These are phyloP conservation scores for Caloboletus firmus DNA, from an alignment of 1,284 basidiomycete genomes.

Conservation along the genomic window DNA sequence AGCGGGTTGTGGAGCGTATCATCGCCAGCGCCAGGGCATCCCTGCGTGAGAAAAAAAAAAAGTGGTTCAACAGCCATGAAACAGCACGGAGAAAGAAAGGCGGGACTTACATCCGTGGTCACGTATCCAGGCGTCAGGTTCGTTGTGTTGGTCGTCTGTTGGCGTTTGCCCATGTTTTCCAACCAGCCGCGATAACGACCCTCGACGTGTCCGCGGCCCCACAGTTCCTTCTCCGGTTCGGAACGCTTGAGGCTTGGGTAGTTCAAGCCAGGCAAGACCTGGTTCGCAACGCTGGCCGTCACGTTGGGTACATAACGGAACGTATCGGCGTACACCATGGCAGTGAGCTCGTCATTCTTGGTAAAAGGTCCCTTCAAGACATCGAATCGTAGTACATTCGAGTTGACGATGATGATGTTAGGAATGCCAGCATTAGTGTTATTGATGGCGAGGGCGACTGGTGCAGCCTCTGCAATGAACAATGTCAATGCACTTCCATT, in stretches of 20 bases:
- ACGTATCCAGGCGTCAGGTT: conserved; percentile 71
- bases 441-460: conserved; percentile 57
- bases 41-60: conserved; percentile 33
- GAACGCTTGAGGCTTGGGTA: conserved; percentile 38
- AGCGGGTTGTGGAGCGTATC: conserved; percentile 61
- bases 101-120: conserved; percentile 59
- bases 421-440: conserved; percentile 59
- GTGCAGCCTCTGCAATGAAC: conserved; percentile 57
- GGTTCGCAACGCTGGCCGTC: conserved; percentile 46
- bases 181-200: conserved; percentile 54
- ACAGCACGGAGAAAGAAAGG: neutral
- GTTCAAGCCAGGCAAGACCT: conserved; percentile 58
- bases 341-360: conserved; percentile 76
- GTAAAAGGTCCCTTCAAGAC: conserved; percentile 70
- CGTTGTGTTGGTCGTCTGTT: conserved; percentile 27
- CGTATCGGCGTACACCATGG: conserved; percentile 60
- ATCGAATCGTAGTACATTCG: conserved; percentile 76
- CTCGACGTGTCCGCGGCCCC: conserved; percentile 53
- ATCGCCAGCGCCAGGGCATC: conserved; percentile 71
- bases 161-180: conserved; percentile 49
- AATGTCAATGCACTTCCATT: conserved; percentile 62
- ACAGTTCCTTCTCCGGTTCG: conserved; percentile 42
- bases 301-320: conserved; percentile 63
- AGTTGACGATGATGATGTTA: conserved; percentile 72
- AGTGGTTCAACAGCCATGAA: neutral